Conservation (phyloP, 2,329 filamentous ascomycete species). For the Lecanoromycetidae sp. region DNA sequence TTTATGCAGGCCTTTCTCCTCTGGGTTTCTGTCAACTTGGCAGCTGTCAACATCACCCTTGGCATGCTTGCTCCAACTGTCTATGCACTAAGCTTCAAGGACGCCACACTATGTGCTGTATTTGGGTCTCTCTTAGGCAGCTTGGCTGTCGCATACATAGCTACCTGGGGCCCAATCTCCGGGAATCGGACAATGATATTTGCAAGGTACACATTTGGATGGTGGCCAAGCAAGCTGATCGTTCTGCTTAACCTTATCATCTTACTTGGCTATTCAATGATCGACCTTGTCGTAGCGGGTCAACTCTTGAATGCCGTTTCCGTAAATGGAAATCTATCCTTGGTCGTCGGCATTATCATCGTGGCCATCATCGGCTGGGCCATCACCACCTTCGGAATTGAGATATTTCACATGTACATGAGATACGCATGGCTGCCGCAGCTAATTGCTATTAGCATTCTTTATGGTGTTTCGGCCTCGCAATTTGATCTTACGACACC, state of each 20-base stretch:
- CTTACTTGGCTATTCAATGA: slow-evolving; percentile 51
- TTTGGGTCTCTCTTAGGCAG: slow-evolving; percentile 46
- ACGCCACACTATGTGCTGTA: slow-evolving; percentile 45
- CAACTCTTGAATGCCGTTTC: slow-evolving; percentile 47
- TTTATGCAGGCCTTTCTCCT: slow-evolving; percentile 47
- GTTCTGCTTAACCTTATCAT: slow-evolving; percentile 52
- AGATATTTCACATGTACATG: slow-evolving; percentile 55
- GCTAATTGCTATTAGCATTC: slow-evolving; percentile 46
- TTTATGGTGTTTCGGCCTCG: slow-evolving; percentile 49
- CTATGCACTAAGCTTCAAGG: slow-evolving; percentile 46
- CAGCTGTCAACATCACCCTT: slow-evolving; percentile 51
- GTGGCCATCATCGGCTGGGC: slow-evolving; percentile 50
- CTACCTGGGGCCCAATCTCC: slow-evolving; percentile 49
- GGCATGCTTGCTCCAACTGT: slow-evolving; percentile 52
- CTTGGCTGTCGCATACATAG: slow-evolving; percentile 46
- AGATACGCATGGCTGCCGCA: slow-evolving; percentile 54
- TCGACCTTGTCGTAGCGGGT: slow-evolving; percentile 32
- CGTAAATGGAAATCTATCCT: slow-evolving; percentile 41
- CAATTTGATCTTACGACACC: slow-evolving; percentile 45
- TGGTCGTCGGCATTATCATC: slow-evolving; percentile 56
- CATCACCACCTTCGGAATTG: slow-evolving; percentile 56
- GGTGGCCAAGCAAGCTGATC: slow-evolving; percentile 53
- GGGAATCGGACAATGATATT: slow-evolving; percentile 53
- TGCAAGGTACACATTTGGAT: slow-evolving; percentile 51
- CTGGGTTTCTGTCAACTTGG: slow-evolving; percentile 52